These are phyloP conservation scores for Penicillium psychrosexuale DNA, from an alignment of 2,329 filamentous ascomycete species.

Conservation along the genomic window DNA sequence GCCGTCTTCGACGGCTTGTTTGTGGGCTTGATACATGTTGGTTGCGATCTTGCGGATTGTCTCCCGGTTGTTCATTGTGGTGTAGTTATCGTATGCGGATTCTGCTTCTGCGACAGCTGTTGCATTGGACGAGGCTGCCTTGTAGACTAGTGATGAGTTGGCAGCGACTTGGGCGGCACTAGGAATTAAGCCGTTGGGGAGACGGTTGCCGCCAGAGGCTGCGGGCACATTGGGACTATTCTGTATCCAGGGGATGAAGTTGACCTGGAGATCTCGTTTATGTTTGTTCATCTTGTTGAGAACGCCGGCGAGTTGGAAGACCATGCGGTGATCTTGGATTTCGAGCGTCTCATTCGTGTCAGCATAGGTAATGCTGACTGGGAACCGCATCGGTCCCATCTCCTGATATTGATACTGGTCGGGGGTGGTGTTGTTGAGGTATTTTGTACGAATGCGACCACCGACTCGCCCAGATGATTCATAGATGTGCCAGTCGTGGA, in stretches of 20 bases:
- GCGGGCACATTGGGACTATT: constrained; percentile 52
- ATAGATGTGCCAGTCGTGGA: constrained; percentile 47
- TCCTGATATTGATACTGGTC: constrained; percentile 41
- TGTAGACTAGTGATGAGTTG: constrained; percentile 43
- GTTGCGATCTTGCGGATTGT: constrained; percentile 31
- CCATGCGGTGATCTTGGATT: constrained; percentile 45
- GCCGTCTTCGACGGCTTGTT: constrained; percentile 51
- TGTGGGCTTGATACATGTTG: constrained; percentile 51
- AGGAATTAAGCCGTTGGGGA: constrained; percentile 54
- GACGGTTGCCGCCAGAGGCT: constrained; percentile 47
- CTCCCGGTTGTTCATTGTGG: constrained; percentile 22
- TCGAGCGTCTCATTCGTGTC: constrained; percentile 44
- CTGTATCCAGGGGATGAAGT: constrained; percentile 46
- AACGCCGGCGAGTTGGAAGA: constrained; percentile 43
- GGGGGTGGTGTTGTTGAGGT: constrained; percentile 40
- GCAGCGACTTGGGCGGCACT: constrained; percentile 49
- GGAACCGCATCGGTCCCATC: constrained; percentile 49
- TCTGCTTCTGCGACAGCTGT: constrained; percentile 39
- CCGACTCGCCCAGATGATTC: constrained; percentile 45
- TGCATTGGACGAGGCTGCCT: constrained; percentile 32
- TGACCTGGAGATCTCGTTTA: constrained; percentile 36
- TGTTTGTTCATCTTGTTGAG: constrained; percentile 42
- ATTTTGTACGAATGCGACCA: constrained; percentile 45
- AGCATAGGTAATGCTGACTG: constrained; percentile 40
- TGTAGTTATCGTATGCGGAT: constrained; percentile 39